Evolutionary conservation across 1,139 yeast genomes (phyloP), one percentile per base, ranked within the genome.

Genomic region (Barnettozyma hawaiiensis): DNA sequence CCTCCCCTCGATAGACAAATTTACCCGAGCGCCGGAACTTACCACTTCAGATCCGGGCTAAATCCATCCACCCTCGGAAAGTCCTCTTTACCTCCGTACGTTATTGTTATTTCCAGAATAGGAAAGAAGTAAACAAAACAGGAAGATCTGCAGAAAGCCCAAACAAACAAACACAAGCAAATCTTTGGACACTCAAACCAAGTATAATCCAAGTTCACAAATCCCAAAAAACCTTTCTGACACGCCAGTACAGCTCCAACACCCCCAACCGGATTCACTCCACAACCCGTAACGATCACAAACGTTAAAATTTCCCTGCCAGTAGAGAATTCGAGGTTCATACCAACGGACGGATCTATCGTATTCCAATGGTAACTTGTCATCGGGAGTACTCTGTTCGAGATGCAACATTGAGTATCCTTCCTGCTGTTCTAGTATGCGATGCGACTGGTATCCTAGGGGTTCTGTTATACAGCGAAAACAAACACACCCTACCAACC

Each of bases 381-480:
- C 12, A 15, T 21, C 32, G 34, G 12, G 33, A 22, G 16, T 31
- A 14, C 15, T 7, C 22, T 14, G 22, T 21, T 4, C 28, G 35
- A 31, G 23, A 31, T 15, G 6, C 15, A 4, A 8, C 20, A 3
- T 12, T 42, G 7, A n/a, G n/a, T 5, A 11, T 35, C 5, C 10
- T 42, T 2, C 37, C 39, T 6, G 8, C 31, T 6, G 18, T 35
- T 5, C 32, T 45, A 7, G 16, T 47, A 4, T 48, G 47, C 8
- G 24, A 45, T 5, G 47, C 49, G 3, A 39, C 54, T 7, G 56
- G 54, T 9, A 42, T 45, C 2, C 20, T 49, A 5, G 55, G 49
- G 2, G 20, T 42, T 11, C 15, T 48, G 12, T 14, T 47, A 2
- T 46, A 43, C 40, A 28, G 18, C 4, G 19, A 23, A 11, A 40